phyloP scores from a whole-genome alignment of 352 stramenopile species.

The Phytopythium aichiense region DNA sequence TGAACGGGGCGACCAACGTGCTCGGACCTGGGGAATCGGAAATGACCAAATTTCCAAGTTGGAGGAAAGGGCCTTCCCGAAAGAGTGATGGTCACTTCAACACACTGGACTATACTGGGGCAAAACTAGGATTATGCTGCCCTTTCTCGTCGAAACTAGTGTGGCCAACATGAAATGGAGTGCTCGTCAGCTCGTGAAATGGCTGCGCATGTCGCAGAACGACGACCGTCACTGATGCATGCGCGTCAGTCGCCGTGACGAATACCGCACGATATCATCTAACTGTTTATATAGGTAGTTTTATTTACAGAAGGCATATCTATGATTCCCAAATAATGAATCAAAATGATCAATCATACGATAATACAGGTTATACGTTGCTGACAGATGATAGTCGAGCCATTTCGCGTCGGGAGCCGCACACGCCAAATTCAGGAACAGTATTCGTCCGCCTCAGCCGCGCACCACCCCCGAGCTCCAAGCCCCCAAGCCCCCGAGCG shows the following conservation, averaged over 20 bases:
- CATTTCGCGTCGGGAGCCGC: background rate
- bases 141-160: background rate
- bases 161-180: background rate
- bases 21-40: background rate
- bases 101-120: background rate
- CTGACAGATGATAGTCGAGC: background rate
- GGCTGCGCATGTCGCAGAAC: background rate
- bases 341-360: no score
- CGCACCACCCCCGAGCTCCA: background rate
- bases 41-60: background rate
- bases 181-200: background rate
- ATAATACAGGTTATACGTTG: background rate
- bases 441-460: background rate
- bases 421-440: no score
- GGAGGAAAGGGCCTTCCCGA: background rate
- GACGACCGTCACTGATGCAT: background rate
- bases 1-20: background rate
- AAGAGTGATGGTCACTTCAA: conserved; percentile 9
- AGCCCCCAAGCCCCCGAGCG: background rate
- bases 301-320: background rate
- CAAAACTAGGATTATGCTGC: background rate
- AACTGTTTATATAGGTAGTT: background rate
- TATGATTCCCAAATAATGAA: no score
- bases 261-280: background rate
- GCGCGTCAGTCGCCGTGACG: no score